A percentile compares a stretch with the other conserved stretches of the same genome.
Conservation (phyloP, 352 stramenopile species). For the Halophytophthora polymorphica region DNA sequence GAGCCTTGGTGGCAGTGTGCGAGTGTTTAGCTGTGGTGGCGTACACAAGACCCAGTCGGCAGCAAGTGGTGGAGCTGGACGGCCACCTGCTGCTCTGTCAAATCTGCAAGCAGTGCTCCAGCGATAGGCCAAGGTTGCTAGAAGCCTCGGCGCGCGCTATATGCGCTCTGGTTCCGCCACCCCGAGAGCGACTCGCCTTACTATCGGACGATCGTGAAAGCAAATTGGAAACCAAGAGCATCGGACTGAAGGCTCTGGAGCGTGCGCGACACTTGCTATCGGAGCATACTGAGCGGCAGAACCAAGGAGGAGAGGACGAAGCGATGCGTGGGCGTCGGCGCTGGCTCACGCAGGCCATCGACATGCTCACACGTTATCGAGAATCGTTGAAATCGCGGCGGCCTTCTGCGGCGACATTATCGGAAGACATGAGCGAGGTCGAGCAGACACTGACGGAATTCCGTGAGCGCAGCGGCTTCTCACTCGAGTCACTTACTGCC, state of each 20-base stretch:
- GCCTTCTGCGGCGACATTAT: not conserved
- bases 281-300: constrained; percentile 11
- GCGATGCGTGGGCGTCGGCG: constrained; percentile 10
- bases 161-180: constrained; percentile 44
- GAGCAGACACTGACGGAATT: constrained; percentile 34
- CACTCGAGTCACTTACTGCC: constrained; percentile 51
- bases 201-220: constrained; percentile 47
- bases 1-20: constrained; percentile 42
- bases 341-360: constrained; percentile 43
- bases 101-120: constrained; percentile 39
- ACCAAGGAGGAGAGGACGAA: constrained; percentile 8
- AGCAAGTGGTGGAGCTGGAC: constrained; percentile 54
- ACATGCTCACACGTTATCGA: constrained; percentile 32
- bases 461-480: constrained; percentile 58
- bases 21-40: constrained; percentile 54
- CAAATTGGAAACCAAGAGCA: constrained; percentile 54
- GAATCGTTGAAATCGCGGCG: not conserved
- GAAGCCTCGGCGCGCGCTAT: constrained; percentile 47
- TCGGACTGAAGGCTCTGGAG: constrained; percentile 45
- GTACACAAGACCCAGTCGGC: constrained; percentile 35
- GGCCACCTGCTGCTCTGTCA: constrained; percentile 52
- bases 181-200: constrained; percentile 31
- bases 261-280: constrained; percentile 38
- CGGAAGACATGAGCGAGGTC: constrained; percentile 6
- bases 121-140: constrained; percentile 24